Conservation (phyloP, 1,284 basidiomycete species). For the Porodaedalea pini region DNA sequence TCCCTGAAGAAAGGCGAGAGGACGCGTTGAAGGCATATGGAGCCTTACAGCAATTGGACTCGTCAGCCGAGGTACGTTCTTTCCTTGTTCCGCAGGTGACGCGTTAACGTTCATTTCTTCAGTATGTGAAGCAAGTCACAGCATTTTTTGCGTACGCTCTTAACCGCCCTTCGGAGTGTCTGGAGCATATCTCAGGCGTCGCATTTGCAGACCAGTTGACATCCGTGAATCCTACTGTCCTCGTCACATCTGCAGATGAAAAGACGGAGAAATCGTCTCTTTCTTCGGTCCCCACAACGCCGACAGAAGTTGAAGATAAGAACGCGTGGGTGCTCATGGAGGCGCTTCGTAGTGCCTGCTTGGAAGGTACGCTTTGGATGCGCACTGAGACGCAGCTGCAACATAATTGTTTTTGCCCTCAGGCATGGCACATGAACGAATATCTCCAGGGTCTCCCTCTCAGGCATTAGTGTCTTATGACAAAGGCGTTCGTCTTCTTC, state of each 20-base stretch:
- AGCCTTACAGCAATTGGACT: slow-evolving; percentile 45
- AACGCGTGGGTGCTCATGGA: slow-evolving; percentile 64
- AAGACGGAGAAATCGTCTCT: slow-evolving; percentile 42
- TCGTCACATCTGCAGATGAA: slow-evolving; percentile 34
- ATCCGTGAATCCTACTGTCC: slow-evolving; percentile 46
- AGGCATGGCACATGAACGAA: slow-evolving; percentile 30
- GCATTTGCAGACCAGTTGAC: slow-evolving; percentile 44
- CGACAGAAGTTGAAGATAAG: slow-evolving; percentile 55
- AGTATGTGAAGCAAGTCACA: slow-evolving; percentile 61
- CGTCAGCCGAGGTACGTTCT: slow-evolving; percentile 57
- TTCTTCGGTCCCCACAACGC: slow-evolving; percentile 35
- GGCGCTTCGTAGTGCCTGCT: slow-evolving; percentile 59
- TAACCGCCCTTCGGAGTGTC: slow-evolving; percentile 58
- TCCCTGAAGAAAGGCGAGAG: slow-evolving; percentile 50
- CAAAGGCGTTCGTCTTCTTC: slow-evolving; percentile 44
- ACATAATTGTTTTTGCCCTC: slow-evolving; percentile 1
- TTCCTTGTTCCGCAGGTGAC: slow-evolving; percentile 7
- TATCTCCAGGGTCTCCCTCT: slow-evolving; percentile 22
- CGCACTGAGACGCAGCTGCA: neutral
- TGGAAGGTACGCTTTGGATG: slow-evolving; percentile 52
- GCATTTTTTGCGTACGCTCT: slow-evolving; percentile 79
- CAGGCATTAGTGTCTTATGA: slow-evolving; percentile 32
- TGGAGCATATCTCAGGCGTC: slow-evolving; percentile 54
- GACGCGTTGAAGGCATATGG: slow-evolving; percentile 53
- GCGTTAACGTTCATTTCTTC: slow-evolving; percentile 6